These are phyloP conservation scores for Cenchrus purpureus DNA, from an alignment of 176 grass and related monocot species.

Conservation along the genomic window DNA sequence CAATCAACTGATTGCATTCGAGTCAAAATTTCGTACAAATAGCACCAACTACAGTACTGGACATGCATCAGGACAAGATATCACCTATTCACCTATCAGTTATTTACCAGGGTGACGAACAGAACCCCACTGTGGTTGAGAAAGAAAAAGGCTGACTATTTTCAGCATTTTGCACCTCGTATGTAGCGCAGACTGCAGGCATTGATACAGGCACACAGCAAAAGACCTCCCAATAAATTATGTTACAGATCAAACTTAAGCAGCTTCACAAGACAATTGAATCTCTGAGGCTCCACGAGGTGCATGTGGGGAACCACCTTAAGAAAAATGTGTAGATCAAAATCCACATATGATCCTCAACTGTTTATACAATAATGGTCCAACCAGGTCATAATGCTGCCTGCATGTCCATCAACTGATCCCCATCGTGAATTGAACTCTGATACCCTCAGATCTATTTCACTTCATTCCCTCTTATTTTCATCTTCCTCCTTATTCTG, in stretches of 20 bases:
- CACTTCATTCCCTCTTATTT: slow-evolving; percentile 8
- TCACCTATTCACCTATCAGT: slow-evolving; percentile 41
- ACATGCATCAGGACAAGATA: slow-evolving; percentile 27
- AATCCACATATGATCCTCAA: slow-evolving; percentile 11
- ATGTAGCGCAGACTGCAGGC: slow-evolving; percentile 5
- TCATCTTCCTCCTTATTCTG: slow-evolving; percentile 24
- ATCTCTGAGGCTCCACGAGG: slow-evolving; percentile 4
- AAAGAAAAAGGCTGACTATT: slow-evolving; percentile 29
- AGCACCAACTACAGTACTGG: slow-evolving; percentile 42
- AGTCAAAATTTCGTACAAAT: slow-evolving; percentile 53
- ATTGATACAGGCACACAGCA: neutral
- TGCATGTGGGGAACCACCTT: neutral
- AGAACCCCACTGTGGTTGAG: slow-evolving; percentile 7
- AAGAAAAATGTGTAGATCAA: neutral
- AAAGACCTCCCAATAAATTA: slow-evolving; percentile 49
- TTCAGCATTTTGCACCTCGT: slow-evolving; percentile 15
- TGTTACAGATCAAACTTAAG: slow-evolving; percentile 17
- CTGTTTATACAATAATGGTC: slow-evolving; percentile 24
- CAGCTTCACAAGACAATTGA: neutral
- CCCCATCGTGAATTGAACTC: slow-evolving; percentile 24
- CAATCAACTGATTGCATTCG: slow-evolving; percentile 6
- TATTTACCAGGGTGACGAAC: slow-evolving; percentile 34
- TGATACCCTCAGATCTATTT: slow-evolving; percentile 18
- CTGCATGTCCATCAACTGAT: slow-evolving; percentile 37
- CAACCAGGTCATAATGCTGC: slow-evolving; percentile 20